Conservation (phyloP, 2,329 filamentous ascomycete genomes). For the Hypoxylon sp. region DNA sequence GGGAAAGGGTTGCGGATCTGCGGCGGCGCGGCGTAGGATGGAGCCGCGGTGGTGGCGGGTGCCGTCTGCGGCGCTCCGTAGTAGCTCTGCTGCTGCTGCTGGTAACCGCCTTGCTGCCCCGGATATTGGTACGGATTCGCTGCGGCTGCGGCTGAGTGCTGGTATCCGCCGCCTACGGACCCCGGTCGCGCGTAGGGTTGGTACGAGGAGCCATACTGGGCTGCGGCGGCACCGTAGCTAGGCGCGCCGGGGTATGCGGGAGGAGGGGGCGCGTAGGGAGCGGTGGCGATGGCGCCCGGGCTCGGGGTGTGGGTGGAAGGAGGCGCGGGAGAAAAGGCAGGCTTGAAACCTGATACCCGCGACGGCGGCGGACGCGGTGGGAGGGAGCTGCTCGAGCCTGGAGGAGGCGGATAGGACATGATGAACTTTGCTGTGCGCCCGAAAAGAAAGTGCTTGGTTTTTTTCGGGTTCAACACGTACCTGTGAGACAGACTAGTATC, state of each 20-base stretch:
- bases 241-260: slow-evolving; percentile 47
- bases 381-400: slow-evolving; percentile 74
- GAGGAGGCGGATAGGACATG: slow-evolving; percentile 89
- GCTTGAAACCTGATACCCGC: slow-evolving; percentile 56
- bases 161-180: slow-evolving; percentile 34
- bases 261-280: slow-evolving; percentile 50
- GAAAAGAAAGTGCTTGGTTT: slow-evolving; percentile 35
- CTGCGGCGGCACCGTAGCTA: slow-evolving; percentile 39
- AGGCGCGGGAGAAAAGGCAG: slow-evolving; percentile 59
- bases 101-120: slow-evolving; percentile 42
- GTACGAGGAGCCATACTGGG: slow-evolving; percentile 56
- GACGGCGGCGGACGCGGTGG: slow-evolving; percentile 79
- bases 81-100: slow-evolving; percentile 49
- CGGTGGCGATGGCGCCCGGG: slow-evolving; percentile 44
- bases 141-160: slow-evolving; percentile 11
- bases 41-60: slow-evolving; percentile 49
- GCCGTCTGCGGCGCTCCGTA: slow-evolving; percentile 45
- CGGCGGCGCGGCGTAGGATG: slow-evolving; percentile 63
- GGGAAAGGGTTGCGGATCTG: slow-evolving; percentile 86
- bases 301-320: slow-evolving; percentile 41
- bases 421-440: slow-evolving; percentile 64
- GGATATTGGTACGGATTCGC: slow-evolving; percentile 44
- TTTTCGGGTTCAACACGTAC: slow-evolving; percentile 56
- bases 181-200: slow-evolving; percentile 47
- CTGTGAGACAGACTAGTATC: slow-evolving; percentile 60